phyloP scores from a whole-genome alignment of 495 filamentous ascomycete species.

The Pseudoneurospora amorphoporcata region DNA sequence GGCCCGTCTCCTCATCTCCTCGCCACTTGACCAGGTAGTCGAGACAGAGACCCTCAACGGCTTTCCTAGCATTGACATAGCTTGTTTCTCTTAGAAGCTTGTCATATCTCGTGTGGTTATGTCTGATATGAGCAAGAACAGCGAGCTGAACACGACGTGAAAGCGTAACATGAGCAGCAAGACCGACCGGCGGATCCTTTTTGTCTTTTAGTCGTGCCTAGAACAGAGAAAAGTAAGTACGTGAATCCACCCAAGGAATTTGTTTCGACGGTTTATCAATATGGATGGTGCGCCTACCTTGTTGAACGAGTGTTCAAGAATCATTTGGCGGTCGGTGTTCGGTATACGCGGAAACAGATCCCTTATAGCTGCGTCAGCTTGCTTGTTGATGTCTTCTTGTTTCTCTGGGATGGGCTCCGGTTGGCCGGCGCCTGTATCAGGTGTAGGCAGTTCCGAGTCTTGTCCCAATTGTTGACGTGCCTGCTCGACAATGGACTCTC shows the following conservation, averaged over 20 bases:
- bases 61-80: constrained; percentile 58
- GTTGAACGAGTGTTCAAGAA: constrained; percentile 75
- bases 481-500: constrained; percentile 39
- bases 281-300: constrained; percentile 42
- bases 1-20: constrained; percentile 70
- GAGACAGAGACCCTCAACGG: constrained; percentile 60
- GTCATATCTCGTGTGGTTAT: constrained; percentile 82
- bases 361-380: constrained; percentile 61
- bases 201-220: constrained; percentile 15
- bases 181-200: constrained; percentile 50
- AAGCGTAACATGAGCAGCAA: constrained; percentile 52
- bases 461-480: constrained; percentile 26
- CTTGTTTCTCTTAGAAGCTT: constrained; percentile 51
- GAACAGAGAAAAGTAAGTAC: constrained; percentile 1
- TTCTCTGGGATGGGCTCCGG: constrained; percentile 43
- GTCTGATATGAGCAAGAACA: constrained; percentile 76
- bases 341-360: constrained; percentile 87
- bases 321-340: constrained; percentile 59
- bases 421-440: constrained; percentile 12
- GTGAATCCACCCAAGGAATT: background rate
- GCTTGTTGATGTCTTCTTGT: constrained; percentile 58
- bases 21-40: constrained; percentile 76
- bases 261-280: background rate
- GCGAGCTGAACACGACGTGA: constrained; percentile 72
- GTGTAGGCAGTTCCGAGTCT: constrained; percentile 7